Evolutionary conservation across 2,329 filamentous ascomycete species (phyloP).

Genomic region (Ramularia endophylla): DNA sequence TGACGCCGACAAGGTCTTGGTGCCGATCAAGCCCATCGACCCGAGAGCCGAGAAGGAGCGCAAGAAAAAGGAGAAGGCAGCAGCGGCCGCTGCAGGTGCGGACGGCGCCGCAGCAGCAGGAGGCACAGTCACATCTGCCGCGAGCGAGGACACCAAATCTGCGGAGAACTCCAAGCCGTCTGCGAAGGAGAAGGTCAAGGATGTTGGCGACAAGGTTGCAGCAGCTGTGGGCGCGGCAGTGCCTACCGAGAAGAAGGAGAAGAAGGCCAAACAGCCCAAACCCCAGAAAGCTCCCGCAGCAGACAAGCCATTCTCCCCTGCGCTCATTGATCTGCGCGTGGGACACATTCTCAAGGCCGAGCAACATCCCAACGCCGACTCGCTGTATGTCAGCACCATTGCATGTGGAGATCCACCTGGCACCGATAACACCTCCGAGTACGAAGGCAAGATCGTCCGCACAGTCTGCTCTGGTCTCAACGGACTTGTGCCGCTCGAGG

Average conservation of each 20-base stretch:
- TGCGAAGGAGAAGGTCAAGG: slow-evolving; percentile 36
- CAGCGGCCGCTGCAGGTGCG: slow-evolving; percentile 46
- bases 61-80: slow-evolving; percentile 90
- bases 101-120: slow-evolving; percentile 45
- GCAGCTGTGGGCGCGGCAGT: slow-evolving; percentile 41
- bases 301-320: slow-evolving; percentile 72
- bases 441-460: slow-evolving; percentile 83
- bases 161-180: slow-evolving; percentile 30
- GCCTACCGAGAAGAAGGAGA: slow-evolving; percentile 48
- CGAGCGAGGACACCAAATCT: slow-evolving; percentile 43
- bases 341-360: slow-evolving; percentile 96
- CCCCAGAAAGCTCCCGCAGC: slow-evolving; percentile 55
- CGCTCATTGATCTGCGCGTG: slow-evolving; percentile 88
- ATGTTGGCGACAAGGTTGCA: slow-evolving; percentile 45
- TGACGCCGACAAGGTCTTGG: slow-evolving; percentile 72
- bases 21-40: slow-evolving; percentile 83
- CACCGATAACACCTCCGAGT: slow-evolving; percentile 82
- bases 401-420: slow-evolving; percentile 84
- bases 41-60: slow-evolving; percentile 94
- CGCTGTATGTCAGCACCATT: slow-evolving; percentile 90
- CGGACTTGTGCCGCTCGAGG: slow-evolving; percentile 82
- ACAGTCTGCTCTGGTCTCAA: slow-evolving; percentile 97
- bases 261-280: slow-evolving; percentile 84
- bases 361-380: slow-evolving; percentile 95
- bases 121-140: slow-evolving; percentile 37